Conservation (phyloP, 1,284 basidiomycete genomes). For the Vanrija sp. region DNA sequence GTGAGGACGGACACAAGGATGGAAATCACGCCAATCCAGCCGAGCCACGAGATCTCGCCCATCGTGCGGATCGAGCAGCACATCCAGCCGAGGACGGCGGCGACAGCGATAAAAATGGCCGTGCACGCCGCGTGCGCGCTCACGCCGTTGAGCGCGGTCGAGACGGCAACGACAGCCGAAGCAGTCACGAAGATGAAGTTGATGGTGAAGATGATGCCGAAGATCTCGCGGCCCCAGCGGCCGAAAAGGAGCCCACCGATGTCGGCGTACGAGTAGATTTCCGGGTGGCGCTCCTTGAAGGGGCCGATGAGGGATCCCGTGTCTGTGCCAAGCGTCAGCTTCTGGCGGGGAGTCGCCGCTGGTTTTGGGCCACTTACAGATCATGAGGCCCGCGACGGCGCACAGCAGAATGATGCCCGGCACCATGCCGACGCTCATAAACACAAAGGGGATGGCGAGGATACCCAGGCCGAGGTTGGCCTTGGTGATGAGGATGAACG, state of each 20-base stretch:
- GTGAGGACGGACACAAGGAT: slow-evolving; percentile 33
- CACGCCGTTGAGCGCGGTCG: slow-evolving; percentile 8
- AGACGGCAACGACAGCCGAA: background rate
- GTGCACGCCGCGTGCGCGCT: slow-evolving; percentile 32
- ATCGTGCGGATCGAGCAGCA: slow-evolving; percentile 34
- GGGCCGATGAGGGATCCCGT: slow-evolving; percentile 5
- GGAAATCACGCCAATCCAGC: slow-evolving; percentile 35
- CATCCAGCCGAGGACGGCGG: slow-evolving; percentile 23
- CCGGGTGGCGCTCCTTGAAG: slow-evolving; percentile 18
- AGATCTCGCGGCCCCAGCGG: background rate
- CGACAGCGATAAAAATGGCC: slow-evolving; percentile 29
- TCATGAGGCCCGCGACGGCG: slow-evolving; percentile 30
- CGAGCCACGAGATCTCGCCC: slow-evolving; percentile 32
- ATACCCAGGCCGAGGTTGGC: slow-evolving; percentile 36
- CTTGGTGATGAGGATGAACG: slow-evolving; percentile 22
- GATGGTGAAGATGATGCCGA: background rate
- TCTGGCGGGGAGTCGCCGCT: no score
- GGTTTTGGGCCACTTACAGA: slow-evolving; percentile 22
- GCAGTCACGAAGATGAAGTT: slow-evolving; percentile 7
- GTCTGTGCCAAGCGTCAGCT: background rate
- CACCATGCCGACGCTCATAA: slow-evolving; percentile 26
- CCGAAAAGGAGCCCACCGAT: slow-evolving; percentile 2
- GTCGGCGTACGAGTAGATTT: slow-evolving; percentile 21
- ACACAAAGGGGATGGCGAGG: slow-evolving; percentile 31
- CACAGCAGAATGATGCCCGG: slow-evolving; percentile 34